A percentile compares a stretch with the other conserved stretches of the same genome.
phyloP scores from a whole-genome alignment of 192 early-diverging fungal species.

The Backusella australiensis region DNA sequence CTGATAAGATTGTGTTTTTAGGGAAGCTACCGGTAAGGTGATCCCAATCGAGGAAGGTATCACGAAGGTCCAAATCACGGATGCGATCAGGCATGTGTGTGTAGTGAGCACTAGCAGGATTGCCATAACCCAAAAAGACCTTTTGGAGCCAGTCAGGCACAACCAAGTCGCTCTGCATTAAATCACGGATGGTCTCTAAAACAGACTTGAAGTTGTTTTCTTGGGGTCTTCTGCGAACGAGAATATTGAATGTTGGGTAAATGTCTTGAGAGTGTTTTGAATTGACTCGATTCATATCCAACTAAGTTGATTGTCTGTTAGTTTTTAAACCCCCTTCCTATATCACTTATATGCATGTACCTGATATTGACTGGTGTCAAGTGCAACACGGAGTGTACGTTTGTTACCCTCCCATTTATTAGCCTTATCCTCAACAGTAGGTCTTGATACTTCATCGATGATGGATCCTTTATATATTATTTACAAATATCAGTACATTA shows the following conservation, averaged over 20 bases:
- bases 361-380: slow-evolving; percentile 90
- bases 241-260: slow-evolving; percentile 82
- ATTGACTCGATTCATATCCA: slow-evolving; percentile 52
- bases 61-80: slow-evolving; percentile 73
- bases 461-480: slow-evolving; percentile 33
- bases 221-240: slow-evolving; percentile 82
- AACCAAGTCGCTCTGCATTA: slow-evolving; percentile 79
- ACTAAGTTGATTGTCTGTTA: neutral
- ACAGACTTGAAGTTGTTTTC: slow-evolving; percentile 96
- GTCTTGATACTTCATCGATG: slow-evolving; percentile 44
- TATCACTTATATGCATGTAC: neutral
- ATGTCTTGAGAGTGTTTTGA: slow-evolving; percentile 59
- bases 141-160: slow-evolving; percentile 92
- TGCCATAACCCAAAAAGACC: slow-evolving; percentile 94
- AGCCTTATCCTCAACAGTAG: slow-evolving; percentile 32
- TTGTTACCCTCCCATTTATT: slow-evolving; percentile 37
- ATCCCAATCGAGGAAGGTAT: slow-evolving; percentile 84
- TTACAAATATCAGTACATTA: slow-evolving; percentile 23
- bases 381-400: slow-evolving; percentile 69
- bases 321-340: neutral
- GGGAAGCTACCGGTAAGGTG: slow-evolving; percentile 74
- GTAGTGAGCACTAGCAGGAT: slow-evolving; percentile 77
- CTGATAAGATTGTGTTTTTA: slow-evolving; percentile 42
- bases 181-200: slow-evolving; percentile 84
- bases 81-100: slow-evolving; percentile 54